Conservation (phyloP, 306 rosid genomes). For the Medicago lupulina region DNA sequence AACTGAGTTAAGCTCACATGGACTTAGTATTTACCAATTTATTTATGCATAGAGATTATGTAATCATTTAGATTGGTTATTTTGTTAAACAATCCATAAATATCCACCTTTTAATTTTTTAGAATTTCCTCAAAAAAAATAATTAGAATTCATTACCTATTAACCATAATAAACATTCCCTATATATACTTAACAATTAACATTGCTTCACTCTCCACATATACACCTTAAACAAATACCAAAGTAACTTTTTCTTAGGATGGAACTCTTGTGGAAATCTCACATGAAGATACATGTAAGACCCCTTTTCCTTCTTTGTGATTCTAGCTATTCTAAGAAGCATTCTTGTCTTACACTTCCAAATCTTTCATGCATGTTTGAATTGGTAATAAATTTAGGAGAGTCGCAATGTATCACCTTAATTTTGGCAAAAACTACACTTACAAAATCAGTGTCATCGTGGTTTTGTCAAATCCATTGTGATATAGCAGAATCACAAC, state of each 20-base stretch:
- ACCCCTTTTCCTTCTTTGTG: constrained; percentile 32
- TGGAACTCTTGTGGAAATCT: constrained; percentile 47
- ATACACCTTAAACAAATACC: constrained; percentile 40
- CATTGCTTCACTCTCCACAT: constrained; percentile 31
- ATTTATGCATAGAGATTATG: not conserved
- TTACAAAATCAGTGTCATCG: not conserved
- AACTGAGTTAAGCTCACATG: no score
- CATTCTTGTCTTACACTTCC: not conserved
- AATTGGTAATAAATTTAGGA: not conserved
- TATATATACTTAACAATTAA: constrained; percentile 41
- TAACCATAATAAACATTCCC: constrained; percentile 30
- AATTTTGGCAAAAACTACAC: not conserved
- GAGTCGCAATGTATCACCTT: not conserved
- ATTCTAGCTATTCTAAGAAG: constrained; percentile 13
- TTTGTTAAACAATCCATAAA: constrained; percentile 18
- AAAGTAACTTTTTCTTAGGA: constrained; percentile 41
- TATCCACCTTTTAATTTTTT: constrained; percentile 22
- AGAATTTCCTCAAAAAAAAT: no score
- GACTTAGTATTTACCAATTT: constrained; percentile 33
- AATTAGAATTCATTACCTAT: constrained; percentile 13
- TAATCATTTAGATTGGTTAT: constrained; percentile 17
- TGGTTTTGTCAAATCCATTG: no score
- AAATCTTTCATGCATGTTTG: constrained; percentile 13
- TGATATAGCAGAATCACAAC: not conserved
- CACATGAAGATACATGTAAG: constrained; percentile 38